Evolutionary conservation across 2,329 filamentous ascomycete species (phyloP).

Genomic region (Talaromyces islandicus): DNA sequence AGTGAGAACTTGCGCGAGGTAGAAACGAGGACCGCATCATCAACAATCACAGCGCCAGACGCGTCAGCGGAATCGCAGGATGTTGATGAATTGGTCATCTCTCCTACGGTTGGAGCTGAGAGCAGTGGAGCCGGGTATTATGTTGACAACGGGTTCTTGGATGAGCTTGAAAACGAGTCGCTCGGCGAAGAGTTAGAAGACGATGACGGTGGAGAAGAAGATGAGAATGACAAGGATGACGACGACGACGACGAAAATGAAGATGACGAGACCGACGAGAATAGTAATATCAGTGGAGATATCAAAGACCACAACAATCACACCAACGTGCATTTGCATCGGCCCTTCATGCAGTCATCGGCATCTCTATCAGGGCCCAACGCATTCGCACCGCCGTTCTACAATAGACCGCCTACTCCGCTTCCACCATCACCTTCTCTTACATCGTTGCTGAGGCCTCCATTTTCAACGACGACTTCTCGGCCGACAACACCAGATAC

Average conservation of each 20-base stretch:
- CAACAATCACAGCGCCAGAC: not conserved
- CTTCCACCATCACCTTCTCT: slow-evolving; percentile 87
- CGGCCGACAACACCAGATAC: slow-evolving; percentile 90
- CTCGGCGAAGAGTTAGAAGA: slow-evolving; percentile 8
- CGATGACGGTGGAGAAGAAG: slow-evolving; percentile 10
- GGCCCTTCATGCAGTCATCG: slow-evolving; percentile 35
- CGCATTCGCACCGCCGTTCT: slow-evolving; percentile 77
- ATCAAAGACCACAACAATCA: slow-evolving; percentile 14
- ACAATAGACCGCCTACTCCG: slow-evolving; percentile 92
- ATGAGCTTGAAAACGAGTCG: slow-evolving; percentile 14
- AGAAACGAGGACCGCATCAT: not conserved
- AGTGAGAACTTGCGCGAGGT: not conserved
- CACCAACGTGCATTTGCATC: slow-evolving; percentile 25
- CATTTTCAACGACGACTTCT: slow-evolving; percentile 62
- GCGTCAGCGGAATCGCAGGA: slow-evolving; percentile 2
- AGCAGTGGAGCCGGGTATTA: slow-evolving; percentile 39
- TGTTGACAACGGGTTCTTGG: slow-evolving; percentile 32
- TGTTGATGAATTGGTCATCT: not conserved
- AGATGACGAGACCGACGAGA: not conserved
- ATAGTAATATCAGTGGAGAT: not conserved
- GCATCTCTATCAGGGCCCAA: slow-evolving; percentile 36
- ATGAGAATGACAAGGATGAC: slow-evolving; percentile 11
- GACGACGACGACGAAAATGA: slow-evolving; percentile 13
- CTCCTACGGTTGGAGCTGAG: slow-evolving; percentile 20
- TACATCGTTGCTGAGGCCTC: slow-evolving; percentile 77